Base-by-base conservation (phyloP, 2,329 filamentous ascomycete genomes). In the Neonectria ditissima region DNA sequence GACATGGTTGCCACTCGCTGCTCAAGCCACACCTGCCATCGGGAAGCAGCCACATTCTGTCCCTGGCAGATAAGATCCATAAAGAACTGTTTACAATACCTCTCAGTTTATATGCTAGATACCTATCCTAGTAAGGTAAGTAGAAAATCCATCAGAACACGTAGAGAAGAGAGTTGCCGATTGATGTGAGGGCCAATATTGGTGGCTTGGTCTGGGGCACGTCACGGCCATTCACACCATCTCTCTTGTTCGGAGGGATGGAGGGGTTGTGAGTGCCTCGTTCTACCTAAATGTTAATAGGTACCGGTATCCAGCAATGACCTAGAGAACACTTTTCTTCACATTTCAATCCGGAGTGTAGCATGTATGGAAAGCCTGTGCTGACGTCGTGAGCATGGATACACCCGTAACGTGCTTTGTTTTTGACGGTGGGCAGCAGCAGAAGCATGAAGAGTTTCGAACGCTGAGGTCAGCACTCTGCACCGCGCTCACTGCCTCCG, bases 401-500 rank as follows among this genome's bases (percentile, higher is more conserved):
- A n/a, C 8, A 37, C 34, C 34, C 14, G 34, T 6, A 37, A 37
- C 16, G 16, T n/a, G 14, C 34, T n/a, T 7, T 37, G 34, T 14
- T 37, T n/a, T 32, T 32, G 9, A 32, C 30, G 10, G 13, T 3
- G 10, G 11, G 30, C 30, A 13, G 11, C 34, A 37, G 34, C 47
- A 11, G 47, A 50, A 13, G 11, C 47, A 50, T 22, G 26, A 30
- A 6, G 41, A 44, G 24, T 22, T 52, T 62, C 45, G 28, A 34
- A 44, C 45, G 44, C 56, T 64, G 54, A 66, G 57, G 55, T 66
- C 30, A 51, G 30, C 56, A 52, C 18, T 20, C 32, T n/a, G 55
- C 50, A 37, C 14, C n/a, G 34, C 14, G 8, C 34, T n/a, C 30
- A 55, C 44, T 39, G 44, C 55, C 47, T 54, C 56, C 52, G 56